phyloP scores from a whole-genome alignment of 83 land plant species.

The Isoetes engelmannii region DNA sequence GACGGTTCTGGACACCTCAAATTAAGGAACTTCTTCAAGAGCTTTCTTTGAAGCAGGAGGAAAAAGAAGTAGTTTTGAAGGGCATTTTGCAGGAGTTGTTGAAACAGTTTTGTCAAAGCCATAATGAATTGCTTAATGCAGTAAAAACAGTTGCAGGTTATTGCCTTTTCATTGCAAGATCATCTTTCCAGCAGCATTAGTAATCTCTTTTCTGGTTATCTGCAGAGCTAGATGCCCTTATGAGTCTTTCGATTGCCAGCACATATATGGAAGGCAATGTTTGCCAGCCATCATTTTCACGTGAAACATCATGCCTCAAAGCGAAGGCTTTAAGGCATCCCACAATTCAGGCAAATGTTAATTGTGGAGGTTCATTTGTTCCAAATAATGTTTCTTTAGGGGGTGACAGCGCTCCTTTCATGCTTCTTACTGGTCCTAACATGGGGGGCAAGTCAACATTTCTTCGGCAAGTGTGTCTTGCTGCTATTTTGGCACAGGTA shows the following conservation, averaged over 20 bases:
- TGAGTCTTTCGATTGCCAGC: constrained; percentile 69
- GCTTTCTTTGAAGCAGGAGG: constrained; percentile 55
- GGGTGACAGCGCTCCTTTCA: constrained; percentile 53
- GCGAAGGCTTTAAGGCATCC: constrained; percentile 87
- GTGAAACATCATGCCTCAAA: constrained; percentile 34
- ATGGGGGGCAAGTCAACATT: constrained; percentile 99
- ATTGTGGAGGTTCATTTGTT: constrained; percentile 61
- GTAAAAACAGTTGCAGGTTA: constrained; percentile 68
- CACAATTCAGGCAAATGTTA: constrained; percentile 44
- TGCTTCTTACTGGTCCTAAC: constrained; percentile 94
- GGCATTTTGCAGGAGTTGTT: constrained; percentile 66
- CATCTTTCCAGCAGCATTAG: no score
- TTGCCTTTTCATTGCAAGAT: no score
- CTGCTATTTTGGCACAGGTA: constrained; percentile 90
- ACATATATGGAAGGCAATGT: constrained; percentile 59
- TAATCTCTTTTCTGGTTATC: neutral
- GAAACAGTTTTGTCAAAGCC: constrained; percentile 57
- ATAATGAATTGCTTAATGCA: constrained; percentile 52
- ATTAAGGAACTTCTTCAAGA: constrained; percentile 58
- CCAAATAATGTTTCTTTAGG: constrained; percentile 84
- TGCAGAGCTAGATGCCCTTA: constrained; percentile 81
- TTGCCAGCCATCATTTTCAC: constrained; percentile 58
- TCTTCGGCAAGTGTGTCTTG: constrained; percentile 93
- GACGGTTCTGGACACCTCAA: constrained; percentile 67
- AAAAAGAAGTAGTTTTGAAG: constrained; percentile 60